Base-by-base conservation (phyloP, 495 filamentous ascomycete species). In the Neurospora sp. region DNA sequence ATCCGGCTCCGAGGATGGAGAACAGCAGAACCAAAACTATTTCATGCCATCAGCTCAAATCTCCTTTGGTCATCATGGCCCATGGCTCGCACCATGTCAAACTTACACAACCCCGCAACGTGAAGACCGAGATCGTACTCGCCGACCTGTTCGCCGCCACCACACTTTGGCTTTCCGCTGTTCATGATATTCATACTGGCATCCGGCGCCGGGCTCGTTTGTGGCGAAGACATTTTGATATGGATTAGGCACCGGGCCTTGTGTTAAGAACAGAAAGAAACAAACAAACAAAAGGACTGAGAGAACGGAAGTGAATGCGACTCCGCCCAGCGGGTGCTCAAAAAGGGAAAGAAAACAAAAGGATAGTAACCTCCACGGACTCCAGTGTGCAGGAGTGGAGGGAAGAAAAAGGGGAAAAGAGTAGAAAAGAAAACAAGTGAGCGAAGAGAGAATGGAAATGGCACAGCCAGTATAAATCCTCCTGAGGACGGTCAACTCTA, bases 91-190 rank as follows among this genome's bases (percentile, higher is more conserved):
- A 71, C 9, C 39, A 18, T n/a, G 44, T 79, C 80, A 62, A 81
- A 84, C 86, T 84, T 79, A 87, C 86, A 86, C 44, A 87, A 74
- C 48, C 81, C 86, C 39, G 80, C 79, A 23, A 86, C 82, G 70
- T 88, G 85, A 39, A 87, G 78, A 42, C 79, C 76, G 42, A 87
- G 77, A 77, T 88, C 85, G 75, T 87, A 88, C 71, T 84, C 84
- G 74, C 83, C 84, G 0, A 71, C 75, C 48, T 82, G 76, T 71
- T 78, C 74, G 18, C 79, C 84, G 72, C 84, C 78, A 8, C 85
- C 85, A 70, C 85, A 87, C 69, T 76, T 48, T 16, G 85, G 86
- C 80, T 87, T 86, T 72, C 76, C 79, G 12, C 73, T 71, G 73
- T 39, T 74, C 75, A 79, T 62, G 11, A 39, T 39, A 8, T 54